These are phyloP conservation scores for Pseudogymnoascus sp. DNA, from an alignment of 2,329 filamentous ascomycete genomes.

Conservation along the genomic window DNA sequence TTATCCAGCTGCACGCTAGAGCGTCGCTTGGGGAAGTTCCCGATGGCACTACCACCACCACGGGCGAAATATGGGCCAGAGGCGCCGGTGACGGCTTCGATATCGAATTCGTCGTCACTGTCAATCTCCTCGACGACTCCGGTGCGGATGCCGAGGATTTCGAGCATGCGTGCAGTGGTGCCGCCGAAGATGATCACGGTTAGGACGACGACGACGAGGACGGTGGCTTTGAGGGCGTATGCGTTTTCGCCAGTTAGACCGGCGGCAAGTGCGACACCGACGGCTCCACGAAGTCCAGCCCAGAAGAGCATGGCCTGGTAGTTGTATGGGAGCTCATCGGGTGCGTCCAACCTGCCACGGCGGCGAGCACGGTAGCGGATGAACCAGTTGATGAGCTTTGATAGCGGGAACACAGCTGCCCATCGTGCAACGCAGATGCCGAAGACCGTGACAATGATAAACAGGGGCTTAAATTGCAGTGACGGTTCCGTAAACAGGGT, in stretches of 20 bases:
- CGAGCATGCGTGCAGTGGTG: slow-evolving; percentile 93
- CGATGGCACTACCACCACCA: slow-evolving; percentile 61
- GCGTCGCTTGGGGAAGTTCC: slow-evolving; percentile 61
- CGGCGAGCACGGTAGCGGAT: slow-evolving; percentile 77
- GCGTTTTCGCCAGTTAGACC: slow-evolving; percentile 76
- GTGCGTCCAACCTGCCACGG: slow-evolving; percentile 59
- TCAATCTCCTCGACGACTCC: slow-evolving; percentile 96
- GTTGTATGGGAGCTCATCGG: slow-evolving; percentile 84
- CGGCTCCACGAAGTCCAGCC: slow-evolving; percentile 90
- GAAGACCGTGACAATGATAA: slow-evolving; percentile 86
- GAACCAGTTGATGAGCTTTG: slow-evolving; percentile 83
- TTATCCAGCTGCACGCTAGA: slow-evolving; percentile 49
- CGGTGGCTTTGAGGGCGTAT: slow-evolving; percentile 79
- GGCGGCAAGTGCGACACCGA: slow-evolving; percentile 89
- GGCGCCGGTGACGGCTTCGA: slow-evolving; percentile 41
- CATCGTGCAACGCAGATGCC: slow-evolving; percentile 90
- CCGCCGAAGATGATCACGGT: slow-evolving; percentile 99
- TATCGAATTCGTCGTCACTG: slow-evolving; percentile 97
- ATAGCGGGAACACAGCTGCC: slow-evolving; percentile 90
- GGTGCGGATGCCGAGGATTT: slow-evolving; percentile 92
- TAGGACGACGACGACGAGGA: slow-evolving; percentile 93
- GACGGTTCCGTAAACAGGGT: slow-evolving; percentile 88
- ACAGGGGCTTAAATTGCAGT: slow-evolving; percentile 83
- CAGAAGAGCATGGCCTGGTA: slow-evolving; percentile 99
- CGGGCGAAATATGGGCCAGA: slow-evolving; percentile 71